Percentiles rank a stretch among this genome's conserved stretches.
phyloP scores from a whole-genome alignment of 371 early-diverging fungal genomes.

The Lichtheimia corymbifera region DNA sequence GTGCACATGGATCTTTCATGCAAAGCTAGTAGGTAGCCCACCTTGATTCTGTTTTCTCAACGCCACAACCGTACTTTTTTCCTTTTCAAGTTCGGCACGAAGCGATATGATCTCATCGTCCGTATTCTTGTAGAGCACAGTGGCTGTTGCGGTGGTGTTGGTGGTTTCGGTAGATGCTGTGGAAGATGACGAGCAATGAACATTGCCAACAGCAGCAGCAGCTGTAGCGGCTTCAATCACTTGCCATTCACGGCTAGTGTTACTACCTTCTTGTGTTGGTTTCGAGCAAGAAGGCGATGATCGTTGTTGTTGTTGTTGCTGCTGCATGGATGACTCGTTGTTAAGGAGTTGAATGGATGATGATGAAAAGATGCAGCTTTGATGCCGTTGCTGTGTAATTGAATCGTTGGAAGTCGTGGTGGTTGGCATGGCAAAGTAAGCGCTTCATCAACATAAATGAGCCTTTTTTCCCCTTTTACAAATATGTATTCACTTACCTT shows the following conservation, averaged over 20 bases:
- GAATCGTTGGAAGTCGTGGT: not conserved
- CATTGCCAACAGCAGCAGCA: not conserved
- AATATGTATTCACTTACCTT: too few relatives aligned
- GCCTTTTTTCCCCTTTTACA: too few relatives aligned
- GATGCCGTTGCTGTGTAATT: not conserved
- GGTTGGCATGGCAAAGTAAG: not conserved
- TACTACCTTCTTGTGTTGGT: not conserved
- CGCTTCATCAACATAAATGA: too few relatives aligned
- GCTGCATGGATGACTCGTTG: not conserved
- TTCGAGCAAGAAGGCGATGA: not conserved
- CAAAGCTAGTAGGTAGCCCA: not conserved
- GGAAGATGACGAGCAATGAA: not conserved
- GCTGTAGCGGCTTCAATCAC: not conserved
- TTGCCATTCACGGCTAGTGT: not conserved
- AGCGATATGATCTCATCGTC: not conserved
- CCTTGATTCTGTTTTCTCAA: constrained; percentile 6
- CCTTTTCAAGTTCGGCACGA: constrained; percentile 8
- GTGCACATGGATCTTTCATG: not conserved
- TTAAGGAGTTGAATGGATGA: not conserved
- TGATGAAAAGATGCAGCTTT: not conserved
- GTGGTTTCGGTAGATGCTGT: not conserved
- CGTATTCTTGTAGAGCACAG: not conserved
- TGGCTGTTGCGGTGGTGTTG: not conserved
- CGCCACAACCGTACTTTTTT: constrained; percentile 6
- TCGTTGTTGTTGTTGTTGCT: not conserved